Conservation (phyloP, 371 early-diverging fungal species). For the Mucor indicus region DNA sequence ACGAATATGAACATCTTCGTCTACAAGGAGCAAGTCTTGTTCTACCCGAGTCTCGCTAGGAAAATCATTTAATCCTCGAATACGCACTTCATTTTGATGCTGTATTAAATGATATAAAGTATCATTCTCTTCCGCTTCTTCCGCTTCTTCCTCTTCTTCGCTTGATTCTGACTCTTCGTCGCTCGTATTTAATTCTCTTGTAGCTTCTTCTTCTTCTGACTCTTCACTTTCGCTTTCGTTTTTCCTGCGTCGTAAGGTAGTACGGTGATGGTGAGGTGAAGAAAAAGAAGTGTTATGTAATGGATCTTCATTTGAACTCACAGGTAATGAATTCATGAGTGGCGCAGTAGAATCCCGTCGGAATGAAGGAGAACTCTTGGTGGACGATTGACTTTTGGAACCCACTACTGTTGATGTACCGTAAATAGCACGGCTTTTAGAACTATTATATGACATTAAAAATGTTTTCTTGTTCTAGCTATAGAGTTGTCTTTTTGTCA, state of each 20-base stretch:
- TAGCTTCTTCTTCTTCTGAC: constrained; percentile 11
- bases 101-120: constrained; percentile 1
- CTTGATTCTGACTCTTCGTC: constrained; percentile 17
- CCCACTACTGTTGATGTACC: constrained; percentile 29
- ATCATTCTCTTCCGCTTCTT: constrained; percentile 10
- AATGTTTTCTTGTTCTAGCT: too few relatives aligned
- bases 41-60: constrained; percentile 12
- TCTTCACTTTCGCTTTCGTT: not conserved
- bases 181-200: constrained; percentile 28
- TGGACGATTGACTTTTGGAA: not conserved
- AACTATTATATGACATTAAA: too few relatives aligned
- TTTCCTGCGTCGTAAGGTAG: not conserved
- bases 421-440: constrained; percentile 38
- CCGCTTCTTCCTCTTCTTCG: not conserved
- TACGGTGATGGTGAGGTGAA: not conserved
- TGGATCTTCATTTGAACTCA: not conserved
- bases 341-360: constrained; percentile 48
- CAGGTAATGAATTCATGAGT: constrained; percentile 37
- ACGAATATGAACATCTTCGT: constrained; percentile 50
- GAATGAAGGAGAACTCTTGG: not conserved
- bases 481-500: too few relatives aligned
- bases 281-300: not conserved
- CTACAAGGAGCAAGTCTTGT: constrained; percentile 28
- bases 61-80: constrained; percentile 14
- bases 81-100: constrained; percentile 4